Conservation (phyloP, 352 stramenopile genomes). For the Phytopythium sindhum region DNA sequence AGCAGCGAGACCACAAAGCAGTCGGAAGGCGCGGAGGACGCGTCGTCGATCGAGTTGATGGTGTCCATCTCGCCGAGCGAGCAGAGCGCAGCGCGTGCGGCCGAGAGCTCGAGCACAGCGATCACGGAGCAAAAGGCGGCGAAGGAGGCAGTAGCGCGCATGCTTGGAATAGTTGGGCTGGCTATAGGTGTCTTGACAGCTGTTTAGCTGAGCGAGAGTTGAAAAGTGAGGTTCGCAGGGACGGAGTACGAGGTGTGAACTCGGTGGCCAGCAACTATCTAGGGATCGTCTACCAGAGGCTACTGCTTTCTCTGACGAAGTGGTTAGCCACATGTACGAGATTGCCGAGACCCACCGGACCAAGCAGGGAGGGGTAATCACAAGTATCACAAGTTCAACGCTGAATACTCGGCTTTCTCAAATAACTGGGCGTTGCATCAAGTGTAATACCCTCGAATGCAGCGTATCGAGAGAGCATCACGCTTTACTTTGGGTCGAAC, state of each 20-base stretch:
- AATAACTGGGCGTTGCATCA: too few relatives aligned
- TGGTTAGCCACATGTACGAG: too few relatives aligned
- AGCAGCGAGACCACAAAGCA: not conserved
- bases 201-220: not conserved
- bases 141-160: not conserved
- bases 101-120: not conserved
- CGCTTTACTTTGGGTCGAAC: too few relatives aligned
- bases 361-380: too few relatives aligned
- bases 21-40: conserved; percentile 1
- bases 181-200: not conserved
- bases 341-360: too few relatives aligned
- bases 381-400: too few relatives aligned
- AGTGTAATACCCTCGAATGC: too few relatives aligned
- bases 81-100: not conserved
- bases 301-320: too few relatives aligned
- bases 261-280: not conserved
- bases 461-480: too few relatives aligned
- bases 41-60: not conserved
- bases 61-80: conserved; percentile 3
- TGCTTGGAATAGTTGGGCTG: too few relatives aligned
- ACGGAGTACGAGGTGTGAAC: not conserved
- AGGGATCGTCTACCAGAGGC: too few relatives aligned
- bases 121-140: not conserved
- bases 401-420: too few relatives aligned
- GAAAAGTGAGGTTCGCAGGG: not conserved